A percentile compares a stretch with the other conserved stretches of the same genome.
Conservation (phyloP, 345 rosid genomes). For the Sisymbrium altissimum region DNA sequence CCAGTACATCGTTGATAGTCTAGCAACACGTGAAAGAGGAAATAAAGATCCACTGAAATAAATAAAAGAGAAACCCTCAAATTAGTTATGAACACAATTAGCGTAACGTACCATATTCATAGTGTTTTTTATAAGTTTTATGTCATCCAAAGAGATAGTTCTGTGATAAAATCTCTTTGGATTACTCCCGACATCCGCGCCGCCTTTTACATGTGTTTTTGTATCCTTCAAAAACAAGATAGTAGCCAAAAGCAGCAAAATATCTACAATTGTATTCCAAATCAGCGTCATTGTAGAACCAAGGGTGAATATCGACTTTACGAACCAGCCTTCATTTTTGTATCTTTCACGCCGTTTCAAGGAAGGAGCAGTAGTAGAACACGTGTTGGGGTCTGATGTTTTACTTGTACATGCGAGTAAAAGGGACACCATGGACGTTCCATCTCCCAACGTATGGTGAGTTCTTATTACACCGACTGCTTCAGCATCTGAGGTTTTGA, state of each 20-base stretch:
- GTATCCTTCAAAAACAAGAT: slow-evolving; percentile 46
- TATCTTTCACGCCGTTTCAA: slow-evolving; percentile 17
- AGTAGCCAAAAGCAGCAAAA: slow-evolving; percentile 39
- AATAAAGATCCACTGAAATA: not conserved
- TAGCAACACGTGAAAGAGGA: slow-evolving; percentile 11
- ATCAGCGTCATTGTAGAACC: slow-evolving; percentile 38
- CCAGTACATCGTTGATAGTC: slow-evolving; percentile 69
- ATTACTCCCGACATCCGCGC: not conserved
- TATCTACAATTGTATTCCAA: slow-evolving; percentile 53
- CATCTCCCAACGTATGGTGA: slow-evolving; percentile 66
- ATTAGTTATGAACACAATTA: not conserved
- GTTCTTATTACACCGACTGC: slow-evolving; percentile 39
- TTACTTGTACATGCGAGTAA: slow-evolving; percentile 50
- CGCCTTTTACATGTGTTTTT: slow-evolving; percentile 44
- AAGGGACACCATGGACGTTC: slow-evolving; percentile 53
- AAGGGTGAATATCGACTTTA: slow-evolving; percentile 20
- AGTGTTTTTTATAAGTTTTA: slow-evolving; percentile 35
- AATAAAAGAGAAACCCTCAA: not conserved
- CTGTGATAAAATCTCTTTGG: slow-evolving; percentile 44
- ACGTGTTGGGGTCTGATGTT: slow-evolving; percentile 48
- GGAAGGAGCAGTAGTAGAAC: slow-evolving; percentile 44
- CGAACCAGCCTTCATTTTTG: not conserved
- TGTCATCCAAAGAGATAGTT: slow-evolving; percentile 48
- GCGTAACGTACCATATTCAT: slow-evolving; percentile 26
- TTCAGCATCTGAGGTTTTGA: slow-evolving; percentile 64